Base-by-base conservation (phyloP, 169 alveolate species). In the Sarcocystis neurona region DNA sequence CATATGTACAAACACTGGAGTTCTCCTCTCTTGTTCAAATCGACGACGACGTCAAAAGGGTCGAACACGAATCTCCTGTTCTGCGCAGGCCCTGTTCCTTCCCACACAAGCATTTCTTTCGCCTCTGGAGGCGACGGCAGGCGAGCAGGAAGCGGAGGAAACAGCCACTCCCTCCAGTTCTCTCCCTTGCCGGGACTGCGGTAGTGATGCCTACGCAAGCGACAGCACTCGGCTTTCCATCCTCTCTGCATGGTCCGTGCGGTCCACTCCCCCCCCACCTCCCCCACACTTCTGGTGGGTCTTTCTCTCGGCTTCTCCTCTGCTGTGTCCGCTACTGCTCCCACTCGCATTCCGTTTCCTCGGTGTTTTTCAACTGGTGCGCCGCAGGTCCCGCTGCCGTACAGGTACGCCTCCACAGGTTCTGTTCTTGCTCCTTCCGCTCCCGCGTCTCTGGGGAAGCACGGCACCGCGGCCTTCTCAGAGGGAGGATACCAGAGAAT, bases 111-210 rank as follows among this genome's bases (percentile, higher is more conserved):
- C 3, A n/a, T 53, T 39, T 56, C 58, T 46, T 66, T 41, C n/a
- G 72, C 44, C 47, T 56, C 39, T 4, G 91, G 91, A 1, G 91
- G 88, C 70, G 70, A 58, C 6, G 91, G 39, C 56, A 44, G 46
- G 39, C 82, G 74, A 30, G 91, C 85, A 23, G 91, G 91, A 27
- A 77, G 68, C 4, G 91, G 91, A 18, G 91, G 91, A 48, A 87
- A 87, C 72, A 87, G 79, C 91, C 91, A 87, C 37, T 85, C 47
- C n/a, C 91, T 79, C 91, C 91, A 87, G 32, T 79, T 53, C 2
- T n/a, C n/a, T n/a, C n/a, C n/a, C n/a, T n/a, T n/a, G n/a, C n/a
- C n/a, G n/a, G n/a, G n/a, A n/a, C n/a, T n/a, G n/a, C n/a, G n/a
- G n/a, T n/a, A n/a, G n/a, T n/a, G n/a, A n/a, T n/a, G n/a, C n/a